Percentiles rank a stretch among this genome's conserved stretches.
These are phyloP conservation scores for Tylopilus cervinicoccineus DNA, from an alignment of 768 basidiomycete genomes.

Conservation along the genomic window DNA sequence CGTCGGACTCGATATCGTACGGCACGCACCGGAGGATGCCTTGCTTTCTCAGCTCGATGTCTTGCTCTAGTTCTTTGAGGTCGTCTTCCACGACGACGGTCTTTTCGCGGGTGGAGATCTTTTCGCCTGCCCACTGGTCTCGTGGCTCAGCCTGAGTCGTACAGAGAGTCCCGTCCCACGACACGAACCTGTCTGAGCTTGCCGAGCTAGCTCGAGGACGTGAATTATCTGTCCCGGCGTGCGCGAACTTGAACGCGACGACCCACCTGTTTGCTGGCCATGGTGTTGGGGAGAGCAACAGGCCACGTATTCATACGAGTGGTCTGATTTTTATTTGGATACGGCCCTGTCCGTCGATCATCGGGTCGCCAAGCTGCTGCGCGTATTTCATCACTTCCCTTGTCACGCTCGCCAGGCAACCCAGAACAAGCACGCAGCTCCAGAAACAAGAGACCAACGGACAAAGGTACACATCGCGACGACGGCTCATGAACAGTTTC, in stretches of 20 bases:
- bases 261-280: conserved; percentile 67
- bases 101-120: conserved; percentile 82
- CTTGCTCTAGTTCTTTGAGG: conserved; percentile 75
- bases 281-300: conserved; percentile 23
- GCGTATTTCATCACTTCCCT: not conserved
- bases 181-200: conserved; percentile 68
- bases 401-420: not conserved
- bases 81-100: conserved; percentile 66
- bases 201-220: conserved; percentile 50
- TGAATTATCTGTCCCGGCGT: not conserved
- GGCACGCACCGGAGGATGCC: conserved; percentile 65
- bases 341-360: conserved; percentile 14
- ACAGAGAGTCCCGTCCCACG: conserved; percentile 2
- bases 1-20: not conserved
- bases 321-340: conserved; percentile 18
- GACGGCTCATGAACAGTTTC: not conserved
- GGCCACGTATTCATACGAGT: not conserved
- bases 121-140: conserved; percentile 81
- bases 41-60: conserved; percentile 75
- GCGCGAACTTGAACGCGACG: not conserved
- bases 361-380: not conserved
- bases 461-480: not conserved
- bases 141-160: conserved; percentile 18
- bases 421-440: not conserved
- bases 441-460: not conserved